Base-by-base conservation (phyloP, 1,284 basidiomycete genomes). In the Filobasidium uniguttulatum region DNA sequence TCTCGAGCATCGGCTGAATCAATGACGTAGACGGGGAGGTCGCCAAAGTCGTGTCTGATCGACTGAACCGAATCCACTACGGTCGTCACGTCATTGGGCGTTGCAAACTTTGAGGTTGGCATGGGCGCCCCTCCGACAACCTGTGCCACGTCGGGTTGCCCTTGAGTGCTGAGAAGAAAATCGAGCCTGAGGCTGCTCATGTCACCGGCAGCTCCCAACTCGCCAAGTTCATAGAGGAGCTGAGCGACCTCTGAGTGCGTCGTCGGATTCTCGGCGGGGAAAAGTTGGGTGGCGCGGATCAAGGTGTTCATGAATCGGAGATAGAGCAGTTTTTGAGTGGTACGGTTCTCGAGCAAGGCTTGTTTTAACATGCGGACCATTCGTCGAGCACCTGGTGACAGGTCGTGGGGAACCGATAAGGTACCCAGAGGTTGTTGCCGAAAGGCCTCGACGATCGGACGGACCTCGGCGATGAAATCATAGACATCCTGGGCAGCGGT, bases 1-100 rank as follows among this genome's bases (percentile, higher is more conserved):
- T 99, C 94, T 58, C 83, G 71, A 0, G 94, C 91, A 5, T 61
- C 64, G 0, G 73, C 62, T 57, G 90, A 86, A 63, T 99, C 94
- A 49, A 99, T 83, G 17, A 96, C 84, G 65, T 83, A 97, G 1
- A 90, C 87, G 0, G 80, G 80, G 49, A 84, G 67, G 53, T 80
- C 60, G 10, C 84, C 85, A 65, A 89, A 96, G 67, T 97, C 93
- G 60, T 86, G 79, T 4, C 90, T 81, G 2, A 87, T 65, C 20
- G 74, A 67, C 26, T 81, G 81, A 46, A 28, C 19, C 0, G 50
- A 48, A 44, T 57, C 56, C 20, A 58, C 34, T 5, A 56, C 48
- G 25, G 25, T n/a, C 7, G 31, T 22, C 34, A 35, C 22, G 9
- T 17, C 45, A 30, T 20, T 23, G 9, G 19, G n/a, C 12, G 19